A percentile compares a stretch with the other conserved stretches of the same genome.
Evolutionary conservation across 768 basidiomycete species (phyloP).

Genomic region (Lentinula aciculospora): DNA sequence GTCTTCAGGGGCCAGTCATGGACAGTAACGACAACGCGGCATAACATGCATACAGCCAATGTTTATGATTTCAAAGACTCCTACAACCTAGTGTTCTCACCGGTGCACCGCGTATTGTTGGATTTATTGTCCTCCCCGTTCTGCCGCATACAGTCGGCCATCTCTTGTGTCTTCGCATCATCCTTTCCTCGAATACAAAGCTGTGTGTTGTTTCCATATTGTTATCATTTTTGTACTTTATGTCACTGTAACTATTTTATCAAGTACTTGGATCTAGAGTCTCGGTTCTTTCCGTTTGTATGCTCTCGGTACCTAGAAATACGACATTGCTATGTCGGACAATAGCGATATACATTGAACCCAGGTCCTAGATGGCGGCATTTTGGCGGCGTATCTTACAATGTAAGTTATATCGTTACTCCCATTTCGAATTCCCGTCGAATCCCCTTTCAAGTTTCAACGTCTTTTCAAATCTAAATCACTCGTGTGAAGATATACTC

Average conservation of each 20-base stretch:
- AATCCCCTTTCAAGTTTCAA: background rate
- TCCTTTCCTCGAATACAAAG: background rate
- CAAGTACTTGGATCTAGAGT: no score
- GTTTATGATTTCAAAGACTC: slow-evolving; percentile 2
- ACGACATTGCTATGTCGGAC: no score
- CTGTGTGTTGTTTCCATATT: background rate
- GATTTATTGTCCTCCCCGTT: background rate
- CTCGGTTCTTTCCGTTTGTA: no score
- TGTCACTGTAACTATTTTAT: no score
- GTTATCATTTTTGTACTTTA: background rate
- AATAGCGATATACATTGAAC: no score
- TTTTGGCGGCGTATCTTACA: no score
- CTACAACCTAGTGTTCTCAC: slow-evolving; percentile 5
- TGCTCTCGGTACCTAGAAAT: no score
- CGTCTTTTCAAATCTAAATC: no score
- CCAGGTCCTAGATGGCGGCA: no score
- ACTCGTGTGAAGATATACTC: no score
- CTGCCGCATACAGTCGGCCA: slow-evolving; percentile 2
- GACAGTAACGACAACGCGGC: background rate
- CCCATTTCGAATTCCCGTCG: background rate
- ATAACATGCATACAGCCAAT: slow-evolving; percentile 3
- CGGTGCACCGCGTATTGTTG: background rate
- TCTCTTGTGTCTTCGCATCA: background rate
- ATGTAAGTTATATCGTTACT: background rate
- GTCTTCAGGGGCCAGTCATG: background rate